phyloP scores from a whole-genome alignment of 306 rosid species.

The Lathyrus tuberosus region DNA sequence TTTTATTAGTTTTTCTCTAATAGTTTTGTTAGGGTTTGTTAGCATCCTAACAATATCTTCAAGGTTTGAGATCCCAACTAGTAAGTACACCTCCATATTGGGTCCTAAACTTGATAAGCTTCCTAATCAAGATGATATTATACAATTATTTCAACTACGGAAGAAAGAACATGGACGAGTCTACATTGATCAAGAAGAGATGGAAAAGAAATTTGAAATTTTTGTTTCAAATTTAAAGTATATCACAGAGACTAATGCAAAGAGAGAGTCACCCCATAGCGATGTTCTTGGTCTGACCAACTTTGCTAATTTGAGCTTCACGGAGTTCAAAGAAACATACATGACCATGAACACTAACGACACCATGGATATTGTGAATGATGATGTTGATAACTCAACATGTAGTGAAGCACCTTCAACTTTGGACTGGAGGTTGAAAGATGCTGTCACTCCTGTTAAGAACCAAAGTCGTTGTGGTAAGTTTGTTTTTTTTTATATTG shows the following conservation, averaged over 20 bases:
- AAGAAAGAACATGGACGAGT: constrained; percentile 41
- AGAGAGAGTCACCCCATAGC: constrained; percentile 23
- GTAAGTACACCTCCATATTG: constrained; percentile 45
- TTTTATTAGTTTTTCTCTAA: no score
- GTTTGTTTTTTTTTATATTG: constrained; percentile 34
- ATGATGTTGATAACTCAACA: neutral
- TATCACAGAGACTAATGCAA: constrained; percentile 47
- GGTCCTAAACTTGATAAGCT: constrained; percentile 31
- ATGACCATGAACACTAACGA: neutral
- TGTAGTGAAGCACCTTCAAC: no score
- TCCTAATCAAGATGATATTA: no score
- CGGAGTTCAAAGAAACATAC: constrained; percentile 43
- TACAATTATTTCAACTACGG: no score
- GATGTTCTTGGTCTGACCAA: constrained; percentile 49
- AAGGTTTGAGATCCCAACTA: constrained; percentile 24
- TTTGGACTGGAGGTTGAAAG: no score
- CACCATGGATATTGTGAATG: neutral
- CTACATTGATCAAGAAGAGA: constrained; percentile 45
- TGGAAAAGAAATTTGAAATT: constrained; percentile 50
- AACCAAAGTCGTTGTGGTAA: neutral
- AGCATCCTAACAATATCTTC: no score
- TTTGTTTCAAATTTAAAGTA: constrained; percentile 52
- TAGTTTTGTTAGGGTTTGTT: no score
- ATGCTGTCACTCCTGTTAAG: no score
- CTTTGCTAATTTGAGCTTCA: constrained; percentile 58